phyloP scores from a whole-genome alignment of 768 basidiomycete species.

The Mycena kentingensis region DNA sequence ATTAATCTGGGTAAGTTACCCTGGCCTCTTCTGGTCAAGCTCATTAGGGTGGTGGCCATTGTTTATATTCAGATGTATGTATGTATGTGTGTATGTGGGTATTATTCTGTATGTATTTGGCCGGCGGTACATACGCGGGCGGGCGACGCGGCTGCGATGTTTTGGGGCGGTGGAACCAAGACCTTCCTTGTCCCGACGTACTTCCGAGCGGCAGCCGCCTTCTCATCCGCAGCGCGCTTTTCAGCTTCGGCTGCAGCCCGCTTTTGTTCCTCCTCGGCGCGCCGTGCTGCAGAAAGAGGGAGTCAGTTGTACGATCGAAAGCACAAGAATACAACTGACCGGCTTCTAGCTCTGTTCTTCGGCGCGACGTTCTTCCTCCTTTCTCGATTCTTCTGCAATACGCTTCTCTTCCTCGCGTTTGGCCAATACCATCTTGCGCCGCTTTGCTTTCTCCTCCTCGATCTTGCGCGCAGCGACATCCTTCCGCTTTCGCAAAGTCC shows the following conservation, averaged over 20 bases:
- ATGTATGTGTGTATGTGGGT: too few species aligned
- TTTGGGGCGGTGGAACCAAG: too few species aligned
- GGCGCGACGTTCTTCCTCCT: slow-evolving; percentile 50
- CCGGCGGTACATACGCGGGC: too few species aligned
- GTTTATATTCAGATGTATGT: too few species aligned
- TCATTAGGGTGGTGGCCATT: too few species aligned
- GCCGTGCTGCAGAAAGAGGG: slow-evolving; percentile 40
- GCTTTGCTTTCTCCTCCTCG: slow-evolving; percentile 81
- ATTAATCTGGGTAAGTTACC: too few species aligned
- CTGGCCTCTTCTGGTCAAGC: too few species aligned
- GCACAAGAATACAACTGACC: slow-evolving; percentile 41
- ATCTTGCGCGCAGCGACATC: slow-evolving; percentile 67
- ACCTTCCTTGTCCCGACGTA: too few species aligned
- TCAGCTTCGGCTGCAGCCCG: slow-evolving; percentile 54
- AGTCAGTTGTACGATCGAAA: not conserved
- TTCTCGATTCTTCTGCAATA: slow-evolving; percentile 42
- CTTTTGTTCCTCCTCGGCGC: slow-evolving; percentile 55
- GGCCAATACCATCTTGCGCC: slow-evolving; percentile 57
- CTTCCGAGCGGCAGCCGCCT: slow-evolving; percentile 49
- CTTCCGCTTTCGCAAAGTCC: slow-evolving; percentile 66
- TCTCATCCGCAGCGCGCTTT: slow-evolving; percentile 67
- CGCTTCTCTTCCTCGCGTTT: slow-evolving; percentile 59
- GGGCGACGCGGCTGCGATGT: too few species aligned
- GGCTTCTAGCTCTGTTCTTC: slow-evolving; percentile 49
- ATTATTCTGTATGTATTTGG: too few species aligned